Evolutionary conservation across 192 early-diverging fungal species (phyloP).

Genomic region (Radiomyces spectabilis): DNA sequence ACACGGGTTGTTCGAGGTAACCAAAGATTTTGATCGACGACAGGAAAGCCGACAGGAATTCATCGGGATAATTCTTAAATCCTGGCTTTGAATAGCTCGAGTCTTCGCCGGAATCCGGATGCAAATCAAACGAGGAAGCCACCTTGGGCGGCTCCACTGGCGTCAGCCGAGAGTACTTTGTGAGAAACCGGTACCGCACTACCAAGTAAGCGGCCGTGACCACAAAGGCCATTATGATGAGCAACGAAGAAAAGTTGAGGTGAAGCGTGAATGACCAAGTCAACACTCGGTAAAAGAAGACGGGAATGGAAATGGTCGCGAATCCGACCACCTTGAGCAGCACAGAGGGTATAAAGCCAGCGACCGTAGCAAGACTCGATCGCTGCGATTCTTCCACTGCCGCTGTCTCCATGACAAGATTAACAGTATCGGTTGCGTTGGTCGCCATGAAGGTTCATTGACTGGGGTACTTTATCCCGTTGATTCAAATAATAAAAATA

Average conservation of each 20-base stretch:
- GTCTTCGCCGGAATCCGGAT: conserved; percentile 60
- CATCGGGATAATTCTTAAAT: conserved; percentile 53
- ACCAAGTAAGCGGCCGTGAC: conserved; percentile 39
- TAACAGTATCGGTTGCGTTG: no score
- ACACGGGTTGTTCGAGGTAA: conserved; percentile 92
- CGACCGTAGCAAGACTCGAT: background rate
- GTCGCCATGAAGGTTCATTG: no score
- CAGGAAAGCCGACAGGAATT: conserved; percentile 76
- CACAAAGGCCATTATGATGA: conserved; percentile 27
- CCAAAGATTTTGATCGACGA: conserved; percentile 93
- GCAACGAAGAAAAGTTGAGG: conserved; percentile 51
- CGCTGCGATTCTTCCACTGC: no score
- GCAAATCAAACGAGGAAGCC: conserved; percentile 60
- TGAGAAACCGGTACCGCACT: conserved; percentile 65
- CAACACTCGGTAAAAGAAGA: conserved; percentile 41
- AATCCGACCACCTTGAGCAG: conserved; percentile 36
- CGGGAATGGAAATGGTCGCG: conserved; percentile 43
- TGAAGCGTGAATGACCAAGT: conserved; percentile 58
- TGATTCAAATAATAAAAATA: no score
- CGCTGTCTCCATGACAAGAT: no score
- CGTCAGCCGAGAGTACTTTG: conserved; percentile 62
- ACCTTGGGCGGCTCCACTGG: conserved; percentile 39
- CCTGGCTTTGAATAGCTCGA: conserved; percentile 30
- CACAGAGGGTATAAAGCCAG: conserved; percentile 18
- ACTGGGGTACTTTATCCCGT: no score